These are phyloP conservation scores for Cladosporium halotolerans DNA, from an alignment of 2,329 filamentous ascomycete species.

Conservation along the genomic window DNA sequence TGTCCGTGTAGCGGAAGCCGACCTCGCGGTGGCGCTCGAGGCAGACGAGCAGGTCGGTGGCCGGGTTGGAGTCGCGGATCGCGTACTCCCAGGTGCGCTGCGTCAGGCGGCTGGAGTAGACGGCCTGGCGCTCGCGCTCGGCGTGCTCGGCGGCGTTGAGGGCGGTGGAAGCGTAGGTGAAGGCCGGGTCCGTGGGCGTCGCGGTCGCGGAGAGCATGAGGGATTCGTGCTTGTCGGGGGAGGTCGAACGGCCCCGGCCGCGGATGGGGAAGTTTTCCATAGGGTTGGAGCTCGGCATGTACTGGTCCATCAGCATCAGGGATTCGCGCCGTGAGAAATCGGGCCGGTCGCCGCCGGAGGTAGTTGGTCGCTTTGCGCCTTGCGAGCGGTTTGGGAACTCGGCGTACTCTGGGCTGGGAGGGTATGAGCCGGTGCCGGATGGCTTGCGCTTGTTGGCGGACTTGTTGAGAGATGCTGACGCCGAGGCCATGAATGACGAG, in stretches of 20 bases:
- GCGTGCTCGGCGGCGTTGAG: slow-evolving; percentile 52
- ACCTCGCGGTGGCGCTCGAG: slow-evolving; percentile 85
- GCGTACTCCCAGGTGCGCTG: slow-evolving; percentile 92
- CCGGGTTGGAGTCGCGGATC: slow-evolving; percentile 85
- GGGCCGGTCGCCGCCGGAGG: slow-evolving; percentile 18
- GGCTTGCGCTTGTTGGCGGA: slow-evolving; percentile 25
- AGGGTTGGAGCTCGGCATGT: slow-evolving; percentile 35
- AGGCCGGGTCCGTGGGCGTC: slow-evolving; percentile 32
- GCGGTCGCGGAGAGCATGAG: slow-evolving; percentile 29
- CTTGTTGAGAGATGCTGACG: slow-evolving; percentile 25
- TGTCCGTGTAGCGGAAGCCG: slow-evolving; percentile 94
- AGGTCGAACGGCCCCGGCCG: slow-evolving; percentile 16
- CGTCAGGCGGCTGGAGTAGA: slow-evolving; percentile 79
- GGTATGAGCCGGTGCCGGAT: slow-evolving; percentile 7
- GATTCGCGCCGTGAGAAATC: slow-evolving; percentile 37
- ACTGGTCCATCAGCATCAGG: slow-evolving; percentile 46
- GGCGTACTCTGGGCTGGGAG: slow-evolving; percentile 14
- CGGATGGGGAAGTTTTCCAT: slow-evolving; percentile 26
- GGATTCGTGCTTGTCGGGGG: slow-evolving; percentile 16
- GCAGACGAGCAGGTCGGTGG: slow-evolving; percentile 86
- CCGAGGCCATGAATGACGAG: slow-evolving; percentile 90
- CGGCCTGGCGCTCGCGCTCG: slow-evolving; percentile 64
- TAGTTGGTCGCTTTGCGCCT: slow-evolving; percentile 14
- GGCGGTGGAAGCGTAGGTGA: slow-evolving; percentile 35
- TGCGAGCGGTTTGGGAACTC: slow-evolving; percentile 12